These are phyloP conservation scores for Alternaria novae-zelandiae DNA, from an alignment of 2,329 filamentous ascomycete species.

Conservation along the genomic window DNA sequence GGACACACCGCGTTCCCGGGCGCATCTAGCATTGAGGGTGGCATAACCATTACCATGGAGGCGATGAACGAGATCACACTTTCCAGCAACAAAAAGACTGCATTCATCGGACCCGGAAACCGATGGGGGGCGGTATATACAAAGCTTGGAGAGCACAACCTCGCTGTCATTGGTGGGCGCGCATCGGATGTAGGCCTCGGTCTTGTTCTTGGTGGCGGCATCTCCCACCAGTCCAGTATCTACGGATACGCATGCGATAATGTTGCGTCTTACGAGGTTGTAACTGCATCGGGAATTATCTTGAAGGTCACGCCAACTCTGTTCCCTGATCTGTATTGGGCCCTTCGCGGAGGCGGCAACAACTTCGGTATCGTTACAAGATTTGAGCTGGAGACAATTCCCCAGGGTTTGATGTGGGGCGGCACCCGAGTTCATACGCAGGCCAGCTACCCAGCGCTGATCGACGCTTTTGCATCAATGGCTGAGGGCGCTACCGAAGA, in stretches of 20 bases:
- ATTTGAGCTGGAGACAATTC: conserved; percentile 24
- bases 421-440: conserved; percentile 8
- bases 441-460: conserved; percentile 8
- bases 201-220: conserved; percentile 16
- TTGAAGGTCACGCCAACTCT: conserved; percentile 30
- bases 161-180: conserved; percentile 35
- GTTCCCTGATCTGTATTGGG: conserved; percentile 48
- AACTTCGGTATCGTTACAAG: conserved; percentile 40
- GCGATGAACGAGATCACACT: conserved; percentile 29
- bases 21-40: conserved; percentile 47
- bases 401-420: conserved; percentile 16
- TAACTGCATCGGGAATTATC: conserved; percentile 27
- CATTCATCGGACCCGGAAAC: conserved; percentile 34
- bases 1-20: conserved; percentile 49
- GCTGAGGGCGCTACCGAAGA: conserved; percentile 19
- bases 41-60: conserved; percentile 51
- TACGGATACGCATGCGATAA: conserved; percentile 38
- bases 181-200: conserved; percentile 31
- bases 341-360: conserved; percentile 41
- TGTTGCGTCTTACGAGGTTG: conserved; percentile 29
- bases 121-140: conserved; percentile 39
- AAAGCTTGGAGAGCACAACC: conserved; percentile 24
- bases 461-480: conserved; percentile 20
- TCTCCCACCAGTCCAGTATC: conserved; percentile 23
- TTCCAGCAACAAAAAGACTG: conserved; percentile 22